Evolutionary conservation across 129 eudicot genomes (phyloP), one percentile per base, ranked within the genome.

Genomic region (Tagetes erecta): DNA sequence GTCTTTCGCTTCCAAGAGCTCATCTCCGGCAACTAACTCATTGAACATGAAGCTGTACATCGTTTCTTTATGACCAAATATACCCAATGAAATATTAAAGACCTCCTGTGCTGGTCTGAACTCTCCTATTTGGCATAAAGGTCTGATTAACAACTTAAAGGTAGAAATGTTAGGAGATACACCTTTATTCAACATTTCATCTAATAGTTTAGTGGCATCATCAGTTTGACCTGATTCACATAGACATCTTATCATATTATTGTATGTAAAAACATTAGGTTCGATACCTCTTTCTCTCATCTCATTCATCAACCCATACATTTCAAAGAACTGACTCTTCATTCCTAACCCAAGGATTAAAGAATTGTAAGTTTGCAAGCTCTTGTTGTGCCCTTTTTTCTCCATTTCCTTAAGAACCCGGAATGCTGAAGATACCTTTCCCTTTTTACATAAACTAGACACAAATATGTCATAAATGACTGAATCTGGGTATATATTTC

Each of bases 321-420:
- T 94, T 82, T 94, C 98, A 79, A 86, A 94, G 51, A 94, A 84
- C 79, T 94, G 97, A 76, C 85, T 83, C 68, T 85, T 94, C 67
- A 63, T 85, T 44, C 93, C 87, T 51, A 90, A 80, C 67, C 98
- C 97, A 58, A 83, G 78, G 44, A 90, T 84, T 70, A 94, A 80
- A 59, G 91, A 88, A 84, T 90, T 94, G 79, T 94, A 94, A 33
- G 97, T 94, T 70, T 81, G 89, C 74, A 94, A 73, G 76, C 78
- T 91, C 82, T 86, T 94, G 44, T 76, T 83, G 84, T 84, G 85
- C 51, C 93, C 96, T 76, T 73, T 90, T 76, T 75, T 91, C 88
- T 94, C 97, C 98, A 94, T 94, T 82, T 94, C 98, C 81, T 91
- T 94, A n/a, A 94, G 88, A 86, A 94, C 98, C 80, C 89, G 89